Percentiles rank a stretch among this genome's conserved stretches.
Conservation (phyloP, 2,329 filamentous ascomycete genomes). For the Cytospora piceicola region DNA sequence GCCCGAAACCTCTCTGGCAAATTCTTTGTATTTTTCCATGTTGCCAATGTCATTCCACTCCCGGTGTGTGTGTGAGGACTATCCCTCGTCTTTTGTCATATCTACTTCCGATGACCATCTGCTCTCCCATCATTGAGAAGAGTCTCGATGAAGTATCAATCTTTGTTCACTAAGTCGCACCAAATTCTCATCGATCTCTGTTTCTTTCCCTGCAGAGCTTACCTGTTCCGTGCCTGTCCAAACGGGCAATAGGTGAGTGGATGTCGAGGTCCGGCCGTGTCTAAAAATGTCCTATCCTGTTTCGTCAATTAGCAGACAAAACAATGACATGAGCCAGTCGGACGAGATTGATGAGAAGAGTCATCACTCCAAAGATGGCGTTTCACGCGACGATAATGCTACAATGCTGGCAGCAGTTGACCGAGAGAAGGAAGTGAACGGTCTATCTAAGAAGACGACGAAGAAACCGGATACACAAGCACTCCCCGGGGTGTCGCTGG, state of each 20-base stretch:
- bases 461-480: constrained; percentile 15
- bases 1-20: background rate
- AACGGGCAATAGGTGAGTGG: background rate
- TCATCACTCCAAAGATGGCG: background rate
- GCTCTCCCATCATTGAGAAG: background rate
- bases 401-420: background rate
- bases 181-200: no score
- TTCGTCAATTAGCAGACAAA: constrained; percentile 4
- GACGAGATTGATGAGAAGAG: constrained; percentile 6
- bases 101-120: background rate
- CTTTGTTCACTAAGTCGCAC: background rate
- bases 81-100: background rate
- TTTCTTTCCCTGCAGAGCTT: background rate
- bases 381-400: background rate
- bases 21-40: background rate
- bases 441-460: background rate
- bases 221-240: background rate
- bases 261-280: background rate
- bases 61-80: background rate
- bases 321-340: constrained; percentile 8
- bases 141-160: background rate
- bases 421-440: constrained; percentile 11
- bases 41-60: background rate
- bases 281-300: constrained; percentile 5
- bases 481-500: constrained; percentile 10